These are phyloP conservation scores for Cylindrodendrum hubeiense DNA, from an alignment of 2,329 filamentous ascomycete species.

Conservation along the genomic window DNA sequence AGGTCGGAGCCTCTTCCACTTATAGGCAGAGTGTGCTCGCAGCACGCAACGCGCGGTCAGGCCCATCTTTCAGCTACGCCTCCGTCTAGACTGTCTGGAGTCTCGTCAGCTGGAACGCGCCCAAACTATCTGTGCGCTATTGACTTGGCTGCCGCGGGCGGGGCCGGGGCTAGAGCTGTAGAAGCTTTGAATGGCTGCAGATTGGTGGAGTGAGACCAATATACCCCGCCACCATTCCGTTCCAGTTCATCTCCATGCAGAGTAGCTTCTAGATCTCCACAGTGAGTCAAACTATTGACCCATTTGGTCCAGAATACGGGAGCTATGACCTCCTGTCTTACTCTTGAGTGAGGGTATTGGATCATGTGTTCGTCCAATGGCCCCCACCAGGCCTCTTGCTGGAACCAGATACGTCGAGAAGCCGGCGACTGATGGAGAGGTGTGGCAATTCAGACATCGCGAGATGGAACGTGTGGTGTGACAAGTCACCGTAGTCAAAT, in stretches of 20 bases:
- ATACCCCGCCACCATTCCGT: background rate
- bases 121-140: conserved; percentile 8
- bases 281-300: background rate
- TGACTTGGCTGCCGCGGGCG: conserved; percentile 3
- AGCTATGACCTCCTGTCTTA: background rate
- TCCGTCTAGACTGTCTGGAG: background rate
- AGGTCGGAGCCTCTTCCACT: background rate
- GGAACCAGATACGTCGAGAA: background rate
- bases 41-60: background rate
- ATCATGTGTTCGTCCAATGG: too few species aligned
- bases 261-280: background rate
- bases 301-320: background rate
- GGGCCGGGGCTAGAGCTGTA: background rate
- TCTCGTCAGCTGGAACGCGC: background rate
- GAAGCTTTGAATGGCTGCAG: conserved; percentile 4
- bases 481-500: too few species aligned
- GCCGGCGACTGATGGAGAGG: background rate
- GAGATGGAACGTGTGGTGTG: background rate
- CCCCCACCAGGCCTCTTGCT: background rate
- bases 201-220: background rate
- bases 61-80: background rate
- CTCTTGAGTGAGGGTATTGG: background rate
- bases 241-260: background rate
- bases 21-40: background rate
- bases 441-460: background rate